Evolutionary conservation across 2,329 filamentous ascomycete genomes (phyloP).

Genomic region (Coniochaeta hoffmannii): DNA sequence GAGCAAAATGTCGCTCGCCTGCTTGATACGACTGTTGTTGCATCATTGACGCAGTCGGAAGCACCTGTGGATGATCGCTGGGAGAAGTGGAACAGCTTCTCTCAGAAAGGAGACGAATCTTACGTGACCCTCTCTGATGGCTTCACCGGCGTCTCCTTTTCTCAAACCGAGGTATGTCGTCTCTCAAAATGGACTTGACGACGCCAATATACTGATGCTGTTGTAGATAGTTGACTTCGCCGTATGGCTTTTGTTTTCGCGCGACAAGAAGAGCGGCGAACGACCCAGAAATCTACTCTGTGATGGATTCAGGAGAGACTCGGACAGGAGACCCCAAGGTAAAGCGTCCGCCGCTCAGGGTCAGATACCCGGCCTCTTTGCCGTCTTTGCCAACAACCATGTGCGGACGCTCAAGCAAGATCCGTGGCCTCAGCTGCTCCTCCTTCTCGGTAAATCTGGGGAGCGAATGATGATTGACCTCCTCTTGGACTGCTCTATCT

Average conservation of each 20-base stretch:
- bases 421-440: slow-evolving; percentile 70
- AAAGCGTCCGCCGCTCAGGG: slow-evolving; percentile 20
- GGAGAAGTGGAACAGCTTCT: slow-evolving; percentile 53
- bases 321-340: slow-evolving; percentile 17
- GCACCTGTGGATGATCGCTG: slow-evolving; percentile 30
- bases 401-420: slow-evolving; percentile 58
- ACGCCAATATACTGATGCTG: neutral
- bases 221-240: slow-evolving; percentile 66
- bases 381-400: slow-evolving; percentile 60
- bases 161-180: slow-evolving; percentile 55
- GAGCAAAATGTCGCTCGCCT: slow-evolving; percentile 44
- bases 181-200: slow-evolving; percentile 2
- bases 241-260: slow-evolving; percentile 69
- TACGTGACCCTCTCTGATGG: slow-evolving; percentile 44
- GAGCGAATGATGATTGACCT: slow-evolving; percentile 72
- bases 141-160: slow-evolving; percentile 36
- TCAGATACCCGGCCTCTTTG: slow-evolving; percentile 58
- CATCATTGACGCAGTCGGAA: slow-evolving; percentile 28
- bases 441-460: slow-evolving; percentile 65
- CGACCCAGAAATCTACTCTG: slow-evolving; percentile 71
- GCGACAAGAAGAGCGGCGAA: slow-evolving; percentile 33
- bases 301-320: slow-evolving; percentile 64
- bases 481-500: slow-evolving; percentile 72
- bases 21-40: slow-evolving; percentile 65
- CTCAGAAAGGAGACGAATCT: slow-evolving; percentile 54